These are phyloP conservation scores for Fusarium begoniae DNA, from an alignment of 2,329 filamentous ascomycete species.

Conservation along the genomic window DNA sequence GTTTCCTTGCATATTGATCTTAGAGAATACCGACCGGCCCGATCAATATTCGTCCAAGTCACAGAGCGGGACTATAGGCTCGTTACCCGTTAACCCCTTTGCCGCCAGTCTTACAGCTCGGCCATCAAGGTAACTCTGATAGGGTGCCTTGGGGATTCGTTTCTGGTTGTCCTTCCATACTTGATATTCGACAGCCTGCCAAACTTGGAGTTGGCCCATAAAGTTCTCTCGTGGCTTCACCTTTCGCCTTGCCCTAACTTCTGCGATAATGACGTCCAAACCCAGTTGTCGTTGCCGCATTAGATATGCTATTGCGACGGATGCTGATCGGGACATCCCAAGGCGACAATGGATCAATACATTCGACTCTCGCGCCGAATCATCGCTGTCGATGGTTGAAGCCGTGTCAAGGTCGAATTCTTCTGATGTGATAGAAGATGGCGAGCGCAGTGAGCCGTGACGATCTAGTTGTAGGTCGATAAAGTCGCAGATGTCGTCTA, in stretches of 20 bases:
- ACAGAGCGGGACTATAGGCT: conserved; percentile 26
- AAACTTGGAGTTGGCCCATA: conserved; percentile 46
- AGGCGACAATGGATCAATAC: conserved; percentile 49
- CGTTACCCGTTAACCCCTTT: conserved; percentile 34
- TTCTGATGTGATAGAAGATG: not conserved
- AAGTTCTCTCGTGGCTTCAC: conserved; percentile 45
- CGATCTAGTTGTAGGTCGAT: conserved; percentile 33
- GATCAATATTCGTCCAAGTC: conserved; percentile 5
- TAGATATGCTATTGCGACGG: conserved; percentile 46
- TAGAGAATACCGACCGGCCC: not conserved
- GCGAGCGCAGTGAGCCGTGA: not conserved
- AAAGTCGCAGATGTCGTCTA: conserved; percentile 41
- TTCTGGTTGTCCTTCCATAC: conserved; percentile 44
- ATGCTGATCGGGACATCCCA: conserved; percentile 46
- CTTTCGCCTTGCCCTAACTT: conserved; percentile 34
- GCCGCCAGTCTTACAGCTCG: conserved; percentile 31
- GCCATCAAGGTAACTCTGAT: conserved; percentile 33
- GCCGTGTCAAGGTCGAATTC: conserved; percentile 1
- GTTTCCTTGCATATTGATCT: not conserved
- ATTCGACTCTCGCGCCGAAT: conserved; percentile 5
- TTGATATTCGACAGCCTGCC: conserved; percentile 43
- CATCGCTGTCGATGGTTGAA: conserved; percentile 9
- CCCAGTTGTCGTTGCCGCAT: conserved; percentile 41
- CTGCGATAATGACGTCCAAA: conserved; percentile 24
- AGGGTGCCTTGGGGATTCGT: conserved; percentile 40